Percentiles rank a stretch among this genome's conserved stretches.
These are phyloP conservation scores for Solanum pennellii DNA, from an alignment of 257 asterid species.

Conservation along the genomic window DNA sequence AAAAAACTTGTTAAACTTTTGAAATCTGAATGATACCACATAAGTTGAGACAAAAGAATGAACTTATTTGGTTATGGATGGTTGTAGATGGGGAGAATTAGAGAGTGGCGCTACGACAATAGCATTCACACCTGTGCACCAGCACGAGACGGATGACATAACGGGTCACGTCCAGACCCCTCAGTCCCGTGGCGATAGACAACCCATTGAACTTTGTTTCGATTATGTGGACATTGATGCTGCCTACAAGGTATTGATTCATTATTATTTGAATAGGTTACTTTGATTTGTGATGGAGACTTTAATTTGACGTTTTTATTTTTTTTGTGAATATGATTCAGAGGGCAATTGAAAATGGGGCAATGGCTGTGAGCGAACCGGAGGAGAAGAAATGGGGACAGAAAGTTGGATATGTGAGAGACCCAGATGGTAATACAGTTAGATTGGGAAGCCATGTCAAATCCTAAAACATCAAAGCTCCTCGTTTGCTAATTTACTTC, in stretches of 20 bases:
- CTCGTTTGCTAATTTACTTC: neutral
- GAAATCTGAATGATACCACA: neutral
- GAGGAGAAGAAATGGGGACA: slow-evolving; percentile 87
- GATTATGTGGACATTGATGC: slow-evolving; percentile 71
- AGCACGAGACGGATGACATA: slow-evolving; percentile 70
- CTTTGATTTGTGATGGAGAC: neutral
- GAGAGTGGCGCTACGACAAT: slow-evolving; percentile 79
- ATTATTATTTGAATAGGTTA: neutral
- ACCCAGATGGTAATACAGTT: slow-evolving; percentile 57
- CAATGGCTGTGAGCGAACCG: slow-evolving; percentile 54
- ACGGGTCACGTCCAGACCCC: slow-evolving; percentile 51
- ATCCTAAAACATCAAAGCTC: neutral
- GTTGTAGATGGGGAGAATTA: slow-evolving; percentile 72
- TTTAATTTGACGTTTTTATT: neutral
- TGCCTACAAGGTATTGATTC: slow-evolving; percentile 57
- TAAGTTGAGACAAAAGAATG: neutral
- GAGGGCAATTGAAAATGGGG: slow-evolving; percentile 88
- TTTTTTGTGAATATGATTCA: neutral
- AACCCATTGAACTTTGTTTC: slow-evolving; percentile 67
- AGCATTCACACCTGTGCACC: slow-evolving; percentile 73
- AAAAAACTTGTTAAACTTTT: too few species aligned
- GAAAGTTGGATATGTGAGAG: slow-evolving; percentile 80
- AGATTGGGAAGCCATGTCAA: slow-evolving; percentile 56
- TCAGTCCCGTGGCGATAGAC: slow-evolving; percentile 21
- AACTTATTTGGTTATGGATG: neutral